Percentiles rank a stretch among this genome's conserved stretches.
These are phyloP conservation scores for Pleurotus tuoliensis DNA, from an alignment of 768 basidiomycete genomes.

Conservation along the genomic window DNA sequence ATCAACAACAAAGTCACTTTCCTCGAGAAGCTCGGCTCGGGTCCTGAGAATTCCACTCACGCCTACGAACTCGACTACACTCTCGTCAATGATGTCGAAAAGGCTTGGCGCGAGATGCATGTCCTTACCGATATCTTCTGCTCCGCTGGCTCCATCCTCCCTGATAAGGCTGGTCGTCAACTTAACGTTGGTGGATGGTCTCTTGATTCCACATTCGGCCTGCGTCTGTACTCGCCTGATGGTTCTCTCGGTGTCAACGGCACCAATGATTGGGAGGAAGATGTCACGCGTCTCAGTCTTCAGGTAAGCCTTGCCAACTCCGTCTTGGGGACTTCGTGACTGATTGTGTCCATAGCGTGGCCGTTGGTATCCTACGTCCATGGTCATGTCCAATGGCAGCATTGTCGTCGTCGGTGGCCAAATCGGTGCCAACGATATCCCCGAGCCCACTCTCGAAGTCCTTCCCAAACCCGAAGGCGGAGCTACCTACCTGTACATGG, in stretches of 20 bases:
- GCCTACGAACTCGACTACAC: conserved; percentile 75
- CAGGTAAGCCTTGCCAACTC: conserved; percentile 40
- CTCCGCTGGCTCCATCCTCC: conserved; percentile 66
- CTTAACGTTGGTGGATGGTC: conserved; percentile 72
- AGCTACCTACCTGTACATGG: conserved; percentile 52
- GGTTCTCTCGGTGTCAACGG: conserved; percentile 65
- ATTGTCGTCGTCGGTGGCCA: conserved; percentile 76
- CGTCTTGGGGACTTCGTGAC: too few species aligned
- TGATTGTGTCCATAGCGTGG: conserved; percentile 34
- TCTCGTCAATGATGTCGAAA: conserved; percentile 40
- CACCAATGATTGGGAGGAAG: conserved; percentile 79
- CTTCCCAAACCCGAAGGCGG: conserved; percentile 66
- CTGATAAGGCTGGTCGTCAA: conserved; percentile 65
- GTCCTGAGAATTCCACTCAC: conserved; percentile 43
- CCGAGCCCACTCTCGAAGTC: conserved; percentile 68
- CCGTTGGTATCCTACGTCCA: conserved; percentile 72
- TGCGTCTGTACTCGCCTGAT: conserved; percentile 69
- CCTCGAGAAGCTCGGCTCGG: conserved; percentile 71
- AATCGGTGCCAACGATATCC: conserved; percentile 58
- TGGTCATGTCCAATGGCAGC: conserved; percentile 69
- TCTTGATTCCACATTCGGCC: conserved; percentile 61
- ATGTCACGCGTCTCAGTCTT: conserved; percentile 47
- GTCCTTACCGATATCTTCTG: conserved; percentile 78
- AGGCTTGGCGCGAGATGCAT: conserved; percentile 75
- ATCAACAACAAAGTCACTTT: conserved; percentile 80